Evolutionary conservation across 352 stramenopile genomes (phyloP).

Genomic region (Pythium pectinolyticum): DNA sequence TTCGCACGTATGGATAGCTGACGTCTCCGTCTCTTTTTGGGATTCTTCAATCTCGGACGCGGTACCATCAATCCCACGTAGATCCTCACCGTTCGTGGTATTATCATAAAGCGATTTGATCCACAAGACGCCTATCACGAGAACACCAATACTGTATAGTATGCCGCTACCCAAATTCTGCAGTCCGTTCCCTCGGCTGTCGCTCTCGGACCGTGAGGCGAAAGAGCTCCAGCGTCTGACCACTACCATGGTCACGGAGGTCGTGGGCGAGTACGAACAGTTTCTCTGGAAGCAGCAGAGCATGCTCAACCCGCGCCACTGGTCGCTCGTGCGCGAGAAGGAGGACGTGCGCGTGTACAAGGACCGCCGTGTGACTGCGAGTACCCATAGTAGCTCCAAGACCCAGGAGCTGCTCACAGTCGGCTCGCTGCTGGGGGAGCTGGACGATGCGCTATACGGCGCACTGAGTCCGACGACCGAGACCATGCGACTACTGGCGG

Average conservation of each 20-base stretch:
- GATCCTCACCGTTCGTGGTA: too few species aligned
- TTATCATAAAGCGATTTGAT: neutral
- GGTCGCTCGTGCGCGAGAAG: slow-evolving; percentile 54
- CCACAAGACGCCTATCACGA: neutral
- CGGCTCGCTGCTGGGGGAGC: slow-evolving; percentile 46
- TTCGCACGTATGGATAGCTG: neutral
- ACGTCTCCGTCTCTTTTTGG: neutral
- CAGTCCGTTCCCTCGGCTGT: slow-evolving; percentile 48
- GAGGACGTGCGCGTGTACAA: slow-evolving; percentile 48
- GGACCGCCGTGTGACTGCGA: slow-evolving; percentile 34
- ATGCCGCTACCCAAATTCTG: slow-evolving; percentile 34
- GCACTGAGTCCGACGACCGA: slow-evolving; percentile 37
- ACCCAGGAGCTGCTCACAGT: slow-evolving; percentile 21
- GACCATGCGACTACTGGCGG: slow-evolving; percentile 46
- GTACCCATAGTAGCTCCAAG: too few species aligned
- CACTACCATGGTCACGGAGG: slow-evolving; percentile 49
- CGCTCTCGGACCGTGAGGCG: slow-evolving; percentile 40
- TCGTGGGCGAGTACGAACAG: slow-evolving; percentile 49
- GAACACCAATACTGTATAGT: neutral
- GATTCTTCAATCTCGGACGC: too few species aligned
- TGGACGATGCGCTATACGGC: slow-evolving; percentile 70
- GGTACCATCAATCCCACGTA: too few species aligned
- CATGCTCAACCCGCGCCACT: slow-evolving; percentile 43
- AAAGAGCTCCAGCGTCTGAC: slow-evolving; percentile 42
- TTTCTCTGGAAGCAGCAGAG: slow-evolving; percentile 43